A percentile compares a stretch with the other conserved stretches of the same genome.
Conservation (phyloP, 345 rosid genomes). For the Salix arbutifolia region DNA sequence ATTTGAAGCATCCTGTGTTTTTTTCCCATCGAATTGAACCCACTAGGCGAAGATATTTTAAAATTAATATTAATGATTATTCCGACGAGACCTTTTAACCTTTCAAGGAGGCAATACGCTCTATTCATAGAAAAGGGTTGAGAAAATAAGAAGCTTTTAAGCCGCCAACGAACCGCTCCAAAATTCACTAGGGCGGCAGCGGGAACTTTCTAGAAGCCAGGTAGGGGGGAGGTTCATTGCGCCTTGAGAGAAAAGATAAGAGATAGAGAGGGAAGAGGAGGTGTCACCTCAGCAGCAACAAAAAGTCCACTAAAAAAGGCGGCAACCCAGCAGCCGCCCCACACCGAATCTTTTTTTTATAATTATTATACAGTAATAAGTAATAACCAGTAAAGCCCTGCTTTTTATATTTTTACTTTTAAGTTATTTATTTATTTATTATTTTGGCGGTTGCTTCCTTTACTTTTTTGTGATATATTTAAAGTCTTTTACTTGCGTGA, state of each 20-base stretch:
- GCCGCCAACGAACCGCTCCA: not conserved
- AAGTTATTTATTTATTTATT: conserved; percentile 1
- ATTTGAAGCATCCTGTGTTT: too few relatives aligned
- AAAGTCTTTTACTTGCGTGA: not conserved
- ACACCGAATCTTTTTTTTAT: not conserved
- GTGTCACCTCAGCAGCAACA: conserved; percentile 26
- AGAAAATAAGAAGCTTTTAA: too few relatives aligned
- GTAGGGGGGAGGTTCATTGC: not conserved
- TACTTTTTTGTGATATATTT: not conserved
- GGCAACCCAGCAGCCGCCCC: conserved; percentile 31
- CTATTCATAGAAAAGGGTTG: too few relatives aligned
- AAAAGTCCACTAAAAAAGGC: conserved; percentile 24
- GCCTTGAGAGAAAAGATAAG: not conserved
- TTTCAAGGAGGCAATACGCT: too few relatives aligned
- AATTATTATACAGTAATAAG: not conserved
- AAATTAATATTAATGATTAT: too few relatives aligned
- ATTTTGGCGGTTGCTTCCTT: not conserved
- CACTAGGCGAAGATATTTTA: too few relatives aligned
- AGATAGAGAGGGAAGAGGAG: not conserved
- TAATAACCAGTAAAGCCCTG: not conserved
- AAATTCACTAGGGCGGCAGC: not conserved
- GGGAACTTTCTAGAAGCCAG: not conserved
- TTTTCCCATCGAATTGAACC: too few relatives aligned
- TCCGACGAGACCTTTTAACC: too few relatives aligned
- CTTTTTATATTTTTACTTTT: not conserved